phyloP scores from a whole-genome alignment of 2,329 filamentous ascomycete species.

The Nectriaceae sp. region DNA sequence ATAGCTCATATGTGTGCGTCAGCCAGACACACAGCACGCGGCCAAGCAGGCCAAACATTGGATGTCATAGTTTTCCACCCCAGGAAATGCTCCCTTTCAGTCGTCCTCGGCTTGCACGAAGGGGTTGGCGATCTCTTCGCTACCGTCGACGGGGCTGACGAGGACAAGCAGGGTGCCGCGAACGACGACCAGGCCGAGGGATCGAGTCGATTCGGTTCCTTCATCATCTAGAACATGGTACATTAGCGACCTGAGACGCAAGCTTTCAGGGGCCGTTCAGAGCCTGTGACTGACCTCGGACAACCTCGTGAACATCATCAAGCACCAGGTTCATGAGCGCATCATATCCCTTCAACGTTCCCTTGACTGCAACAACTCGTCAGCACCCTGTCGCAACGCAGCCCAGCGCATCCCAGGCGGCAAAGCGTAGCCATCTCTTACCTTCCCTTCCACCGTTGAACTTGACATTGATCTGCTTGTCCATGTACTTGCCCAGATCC shows the following conservation, averaged over 20 bases:
- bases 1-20: too few relatives aligned
- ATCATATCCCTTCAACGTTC: slow-evolving; percentile 92
- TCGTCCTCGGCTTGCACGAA: slow-evolving; percentile 77
- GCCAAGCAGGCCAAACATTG: too few relatives aligned
- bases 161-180: slow-evolving; percentile 90
- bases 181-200: slow-evolving; percentile 84
- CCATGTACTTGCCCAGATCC: slow-evolving; percentile 93
- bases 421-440: too few relatives aligned
- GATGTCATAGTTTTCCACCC: background rate
- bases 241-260: slow-evolving; percentile 6
- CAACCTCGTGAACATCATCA: slow-evolving; percentile 87
- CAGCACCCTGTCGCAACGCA: slow-evolving; percentile 9
- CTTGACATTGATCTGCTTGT: slow-evolving; percentile 93
- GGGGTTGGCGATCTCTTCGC: slow-evolving; percentile 93
- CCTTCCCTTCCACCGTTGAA: slow-evolving; percentile 94
- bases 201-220: slow-evolving; percentile 80
- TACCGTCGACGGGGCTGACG: slow-evolving; percentile 90
- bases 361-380: slow-evolving; percentile 63
- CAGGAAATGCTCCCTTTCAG: slow-evolving; percentile 28
- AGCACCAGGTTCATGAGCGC: slow-evolving; percentile 97
- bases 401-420: too few relatives aligned
- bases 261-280: background rate
- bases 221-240: slow-evolving; percentile 72
- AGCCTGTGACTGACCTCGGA: slow-evolving; percentile 66
- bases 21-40: too few relatives aligned